Evolutionary conservation across 176 grass and related monocot genomes (phyloP), one percentile per base, ranked within the genome.

Genomic region (Avena sativa): DNA sequence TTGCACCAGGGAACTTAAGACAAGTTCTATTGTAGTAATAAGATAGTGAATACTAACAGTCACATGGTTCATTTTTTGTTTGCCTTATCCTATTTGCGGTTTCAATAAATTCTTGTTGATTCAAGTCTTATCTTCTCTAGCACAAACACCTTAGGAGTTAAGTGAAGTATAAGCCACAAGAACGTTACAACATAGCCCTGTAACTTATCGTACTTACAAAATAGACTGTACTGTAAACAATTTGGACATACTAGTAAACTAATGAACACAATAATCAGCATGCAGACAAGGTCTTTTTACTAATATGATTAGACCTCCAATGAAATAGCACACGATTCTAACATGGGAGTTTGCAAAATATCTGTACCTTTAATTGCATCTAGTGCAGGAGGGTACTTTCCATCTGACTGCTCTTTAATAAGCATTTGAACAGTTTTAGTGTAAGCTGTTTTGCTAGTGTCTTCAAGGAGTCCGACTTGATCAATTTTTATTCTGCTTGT

Each of bases 401-500:
- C 92, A 70, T 81, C 85, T 79, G 62, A 70, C 88, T 91, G 86
- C 61, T 94, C 83, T 88, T 92, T 76, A 84, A 91, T 84, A 87
- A 98, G 91, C 74, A 84, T 74, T 68, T 98, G 96, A 81, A 98
- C 90, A 48, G 96, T 98, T 92, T 79, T 98, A 71, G 90, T 81
- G 79, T 95, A 98, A 46, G 79, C 58, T 72, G 69, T 43, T 80
- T 91, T 89, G 88, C 72, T 95, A 34, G 82, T 80, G 15, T 98
- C 84, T 85, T 98, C 96, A 67, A 98, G 91, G 81, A 98, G 93
- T 83, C 79, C 89, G 81, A 92, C 96, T 87, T 94, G 91, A 95
- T 98, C 96, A 25, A 98, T 95, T 88, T 95, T 94, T 79, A 98
- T 98, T 94, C 94, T 98, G 86, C 91, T 79, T 32, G 82, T 48